These are phyloP conservation scores for Salix purpurea DNA, from an alignment of 345 rosid species.

Conservation along the genomic window DNA sequence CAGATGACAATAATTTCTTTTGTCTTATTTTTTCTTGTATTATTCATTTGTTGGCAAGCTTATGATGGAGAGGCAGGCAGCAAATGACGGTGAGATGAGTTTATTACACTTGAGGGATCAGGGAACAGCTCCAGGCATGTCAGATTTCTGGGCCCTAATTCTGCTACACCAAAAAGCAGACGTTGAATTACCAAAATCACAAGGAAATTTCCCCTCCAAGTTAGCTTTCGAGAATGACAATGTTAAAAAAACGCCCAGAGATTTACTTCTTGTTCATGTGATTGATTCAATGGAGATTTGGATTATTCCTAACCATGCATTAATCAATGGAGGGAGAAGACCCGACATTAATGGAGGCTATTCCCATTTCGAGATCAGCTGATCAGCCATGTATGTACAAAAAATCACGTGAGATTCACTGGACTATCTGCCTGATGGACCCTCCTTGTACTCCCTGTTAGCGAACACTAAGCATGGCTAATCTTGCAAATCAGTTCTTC, in stretches of 20 bases:
- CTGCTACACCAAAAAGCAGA: not conserved
- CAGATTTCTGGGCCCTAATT: constrained; percentile 26
- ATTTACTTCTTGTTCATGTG: not conserved
- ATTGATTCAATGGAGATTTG: not conserved
- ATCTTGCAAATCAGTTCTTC: constrained; percentile 14
- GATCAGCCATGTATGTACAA: constrained; percentile 1
- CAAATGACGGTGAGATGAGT: not conserved
- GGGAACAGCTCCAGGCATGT: constrained; percentile 25
- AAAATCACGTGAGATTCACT: constrained; percentile 31
- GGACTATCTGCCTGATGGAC: constrained; percentile 20
- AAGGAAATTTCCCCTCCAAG: not conserved
- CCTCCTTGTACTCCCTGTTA: constrained; percentile 18
- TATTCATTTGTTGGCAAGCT: constrained; percentile 15
- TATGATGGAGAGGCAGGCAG: constrained; percentile 6
- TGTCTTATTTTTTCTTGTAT: constrained; percentile 1
- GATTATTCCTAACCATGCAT: constrained; percentile 2
- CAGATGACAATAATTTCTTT: constrained; percentile 1
- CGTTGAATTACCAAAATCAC: not conserved
- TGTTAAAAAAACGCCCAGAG: constrained; percentile 1
- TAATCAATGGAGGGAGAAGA: constrained; percentile 23
- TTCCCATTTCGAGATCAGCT: constrained; percentile 18
- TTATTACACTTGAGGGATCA: not conserved
- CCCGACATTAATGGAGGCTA: constrained; percentile 25
- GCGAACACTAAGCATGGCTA: constrained; percentile 12
- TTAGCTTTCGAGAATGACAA: not conserved